These are phyloP conservation scores for Russula sp. DNA, from an alignment of 768 basidiomycete genomes.

Conservation along the genomic window DNA sequence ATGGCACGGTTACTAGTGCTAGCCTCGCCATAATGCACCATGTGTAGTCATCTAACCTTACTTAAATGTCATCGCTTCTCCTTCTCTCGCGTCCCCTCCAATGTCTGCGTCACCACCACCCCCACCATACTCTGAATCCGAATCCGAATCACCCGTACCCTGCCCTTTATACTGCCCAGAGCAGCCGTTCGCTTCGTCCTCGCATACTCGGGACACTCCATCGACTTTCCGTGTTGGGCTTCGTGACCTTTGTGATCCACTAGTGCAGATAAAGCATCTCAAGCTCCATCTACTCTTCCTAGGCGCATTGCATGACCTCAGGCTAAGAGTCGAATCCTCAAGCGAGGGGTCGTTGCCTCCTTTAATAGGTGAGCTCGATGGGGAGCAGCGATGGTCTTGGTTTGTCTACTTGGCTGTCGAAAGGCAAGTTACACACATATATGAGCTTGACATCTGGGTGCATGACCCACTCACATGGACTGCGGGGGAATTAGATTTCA, in stretches of 20 bases:
- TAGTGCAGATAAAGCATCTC: slow-evolving; percentile 13
- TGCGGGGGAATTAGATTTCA: slow-evolving; percentile 36
- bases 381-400: slow-evolving; percentile 40
- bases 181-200: slow-evolving; percentile 13
- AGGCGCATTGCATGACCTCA: slow-evolving; percentile 18
- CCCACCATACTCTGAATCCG: slow-evolving; percentile 19
- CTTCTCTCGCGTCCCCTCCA: neutral
- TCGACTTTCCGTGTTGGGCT: slow-evolving; percentile 14
- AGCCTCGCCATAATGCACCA: too few species aligned
- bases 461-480: neutral
- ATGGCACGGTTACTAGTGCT: neutral
- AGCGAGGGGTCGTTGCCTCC: slow-evolving; percentile 6
- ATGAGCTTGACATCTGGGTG: too few species aligned
- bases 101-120: slow-evolving; percentile 15
- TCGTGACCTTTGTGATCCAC: slow-evolving; percentile 18
- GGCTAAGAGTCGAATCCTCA: slow-evolving; percentile 13
- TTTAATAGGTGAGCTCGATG: slow-evolving; percentile 30
- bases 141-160: neutral
- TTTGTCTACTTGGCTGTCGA: slow-evolving; percentile 43
- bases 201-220: neutral
- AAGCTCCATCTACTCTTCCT: slow-evolving; percentile 21
- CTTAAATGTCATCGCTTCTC: neutral
- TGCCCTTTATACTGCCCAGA: neutral
- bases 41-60: neutral
- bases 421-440: slow-evolving; percentile 31